Evolutionary conservation across 2,329 filamentous ascomycete genomes (phyloP), one percentile per base, ranked within the genome.

Genomic region (Stromatinia cepivora): DNA sequence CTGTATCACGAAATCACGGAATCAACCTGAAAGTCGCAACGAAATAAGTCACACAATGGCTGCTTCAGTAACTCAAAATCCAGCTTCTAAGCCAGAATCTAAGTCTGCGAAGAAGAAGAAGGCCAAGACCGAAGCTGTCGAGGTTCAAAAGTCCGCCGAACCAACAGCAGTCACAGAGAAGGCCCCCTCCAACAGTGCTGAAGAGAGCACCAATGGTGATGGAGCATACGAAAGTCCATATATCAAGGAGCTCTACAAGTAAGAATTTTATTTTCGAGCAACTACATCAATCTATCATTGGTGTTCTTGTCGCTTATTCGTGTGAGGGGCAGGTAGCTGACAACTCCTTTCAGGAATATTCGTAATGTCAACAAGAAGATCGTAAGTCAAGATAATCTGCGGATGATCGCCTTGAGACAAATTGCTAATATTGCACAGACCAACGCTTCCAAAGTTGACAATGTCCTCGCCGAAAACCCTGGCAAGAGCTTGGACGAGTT

Each of bases 341-440:
- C 36, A 76, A 57, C 25, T 59, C n/a, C 17, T 22, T 70, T 57
- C 71, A 97, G 93, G 85, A 93, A 88, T 81, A 92, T 97, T 76
- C 93, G 94, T 78, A 97, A 95, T 81, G 83, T 95, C 77, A 91
- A 89, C 84, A 98, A 97, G 87, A 97, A 97, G 83, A 89, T 98
- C 77, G 92, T 97, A 82, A 83, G 91, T 84, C 34, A 46, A 34
- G 22, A 61, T 11, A 8, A 39, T 48, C 17, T 57, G 5, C 36
- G 10, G 15, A 31, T 34, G 20, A 56, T 50, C 2, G 13, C 34
- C 31, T 48, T 39, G 48, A 36, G 22, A 53, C 58, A 50, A 52
- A 66, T 59, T 66, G 34, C 73, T 77, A 72, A 77, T 39, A n/a
- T 11, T 66, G 68, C 25, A 31, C 71, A 92, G 90, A 84, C 86